Evolutionary conservation across 768 basidiomycete species (phyloP), one percentile per base, ranked within the genome.

Genomic region (Thelephora aurantiotincta): DNA sequence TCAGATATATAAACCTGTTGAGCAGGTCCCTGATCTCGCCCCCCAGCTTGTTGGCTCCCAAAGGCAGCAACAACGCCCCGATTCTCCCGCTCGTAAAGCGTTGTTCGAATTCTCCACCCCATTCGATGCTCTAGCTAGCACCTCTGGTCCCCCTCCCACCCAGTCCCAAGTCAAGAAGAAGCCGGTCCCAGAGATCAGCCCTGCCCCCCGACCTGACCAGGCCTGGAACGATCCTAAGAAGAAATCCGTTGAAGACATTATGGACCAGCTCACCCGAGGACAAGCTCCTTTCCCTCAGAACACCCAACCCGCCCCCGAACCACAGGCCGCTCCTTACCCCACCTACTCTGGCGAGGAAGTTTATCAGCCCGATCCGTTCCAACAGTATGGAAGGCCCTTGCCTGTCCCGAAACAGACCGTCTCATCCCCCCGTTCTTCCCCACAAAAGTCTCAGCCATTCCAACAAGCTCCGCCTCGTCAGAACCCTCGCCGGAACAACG

Each of bases 51-150:
- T 41, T 47, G 19, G 47, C 49, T 22, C 26, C 33, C 13, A 47
- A 12, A 30, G 26, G 26, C 34, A 47, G 12, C 57, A 62, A 44
- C 71, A 70, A 44, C 74, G 69, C 49, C 66, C 74, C 2, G 77
- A 81, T 0, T 75, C 84, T 26, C 80, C 82, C 36, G 74, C 80
- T 19, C 81, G 78, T 55, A 80, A 82, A 61, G 82, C 84, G 44
- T 77, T 88, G 74, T 91, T 91, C 55, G 85, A 89, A 35, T 90
- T 85, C 51, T 72, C 82, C 44, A 87, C 85, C 44, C 80, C 88
- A 2, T 89, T 90, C 55, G 87, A 91, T 54, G 86, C 83, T 20
- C 71, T 90, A 42, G 71, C 64, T 13, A 49, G 36, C n/a, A 53
- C 77, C 6, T 64, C 71, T n/a, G 58, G 73, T 9, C 33, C 58